Conservation (phyloP, 169 alveolate species). For the Plasmodium gonderi region DNA sequence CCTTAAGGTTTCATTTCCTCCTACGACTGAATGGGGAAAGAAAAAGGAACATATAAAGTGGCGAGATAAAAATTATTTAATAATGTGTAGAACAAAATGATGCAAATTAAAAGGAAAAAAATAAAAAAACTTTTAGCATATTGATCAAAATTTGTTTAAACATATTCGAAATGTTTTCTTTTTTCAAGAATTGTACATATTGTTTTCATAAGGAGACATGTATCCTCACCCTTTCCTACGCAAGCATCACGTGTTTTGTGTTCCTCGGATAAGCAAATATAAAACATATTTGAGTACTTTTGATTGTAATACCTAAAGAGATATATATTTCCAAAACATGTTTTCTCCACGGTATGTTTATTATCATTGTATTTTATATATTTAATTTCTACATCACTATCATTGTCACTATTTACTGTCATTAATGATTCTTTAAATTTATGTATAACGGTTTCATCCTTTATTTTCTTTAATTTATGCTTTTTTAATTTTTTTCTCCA, state of each 20-base stretch:
- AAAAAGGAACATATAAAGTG: neutral
- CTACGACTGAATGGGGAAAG: slow-evolving; percentile 30
- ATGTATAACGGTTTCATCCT: slow-evolving; percentile 17
- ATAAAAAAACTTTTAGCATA: neutral
- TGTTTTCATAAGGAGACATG: neutral
- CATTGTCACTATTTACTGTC: slow-evolving; percentile 58
- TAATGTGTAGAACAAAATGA: neutral
- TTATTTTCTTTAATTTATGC: slow-evolving; percentile 36
- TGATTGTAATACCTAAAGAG: slow-evolving; percentile 63
- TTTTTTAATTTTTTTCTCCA: slow-evolving; percentile 74
- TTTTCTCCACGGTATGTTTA: slow-evolving; percentile 16
- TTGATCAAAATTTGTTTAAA: neutral
- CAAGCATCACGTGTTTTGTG: slow-evolving; percentile 24
- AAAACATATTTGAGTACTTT: slow-evolving; percentile 63
- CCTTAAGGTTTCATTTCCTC: slow-evolving; percentile 59
- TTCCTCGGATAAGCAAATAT: slow-evolving; percentile 43
- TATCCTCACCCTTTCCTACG: slow-evolving; percentile 55
- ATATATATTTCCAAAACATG: slow-evolving; percentile 49
- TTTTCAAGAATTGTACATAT: too few species aligned
- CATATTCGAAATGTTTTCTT: neutral
- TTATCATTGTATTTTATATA: slow-evolving; percentile 29
- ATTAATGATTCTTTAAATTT: slow-evolving; percentile 45
- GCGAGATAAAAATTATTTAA: neutral
- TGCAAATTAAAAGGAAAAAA: neutral
- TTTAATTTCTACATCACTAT: slow-evolving; percentile 64